Conservation (phyloP, 2,329 filamentous ascomycete species). For the Sporothrix luriei region DNA sequence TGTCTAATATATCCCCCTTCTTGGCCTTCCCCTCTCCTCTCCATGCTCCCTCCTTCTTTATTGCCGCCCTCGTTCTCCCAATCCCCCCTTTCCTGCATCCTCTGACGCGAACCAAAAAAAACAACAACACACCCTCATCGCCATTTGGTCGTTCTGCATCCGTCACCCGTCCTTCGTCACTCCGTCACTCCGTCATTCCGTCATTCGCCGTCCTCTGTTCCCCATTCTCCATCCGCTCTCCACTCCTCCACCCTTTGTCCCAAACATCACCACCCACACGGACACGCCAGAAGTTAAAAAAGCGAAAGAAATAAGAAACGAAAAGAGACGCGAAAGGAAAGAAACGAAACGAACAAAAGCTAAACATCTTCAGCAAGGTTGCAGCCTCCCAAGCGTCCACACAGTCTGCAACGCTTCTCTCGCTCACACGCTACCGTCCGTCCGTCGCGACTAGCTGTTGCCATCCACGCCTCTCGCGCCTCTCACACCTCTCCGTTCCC, state of each 20-base stretch:
- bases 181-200: slow-evolving; percentile 3
- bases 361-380: slow-evolving; percentile 28
- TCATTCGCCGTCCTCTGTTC: neutral
- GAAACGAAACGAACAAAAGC: neutral
- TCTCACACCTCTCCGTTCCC: slow-evolving; percentile 32
- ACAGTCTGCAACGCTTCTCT: neutral
- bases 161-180: slow-evolving; percentile 8
- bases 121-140: slow-evolving; percentile 1
- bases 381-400: neutral
- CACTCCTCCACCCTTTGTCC: slow-evolving; percentile 7
- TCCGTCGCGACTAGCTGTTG: slow-evolving; percentile 30
- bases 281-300: slow-evolving; percentile 1
- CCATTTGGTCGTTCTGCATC: slow-evolving; percentile 20
- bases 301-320: too few species aligned
- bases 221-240: slow-evolving; percentile 18
- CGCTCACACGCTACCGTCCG: slow-evolving; percentile 28
- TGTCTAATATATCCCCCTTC: slow-evolving; percentile 1
- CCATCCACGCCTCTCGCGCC: slow-evolving; percentile 10
- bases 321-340: neutral
- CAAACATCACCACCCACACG: slow-evolving; percentile 14
- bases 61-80: neutral
- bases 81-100: neutral
- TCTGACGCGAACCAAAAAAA: slow-evolving; percentile 2
- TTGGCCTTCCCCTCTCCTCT: neutral
- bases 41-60: neutral